Conservation (phyloP, 306 rosid genomes). For the Medicago ruthenica region DNA sequence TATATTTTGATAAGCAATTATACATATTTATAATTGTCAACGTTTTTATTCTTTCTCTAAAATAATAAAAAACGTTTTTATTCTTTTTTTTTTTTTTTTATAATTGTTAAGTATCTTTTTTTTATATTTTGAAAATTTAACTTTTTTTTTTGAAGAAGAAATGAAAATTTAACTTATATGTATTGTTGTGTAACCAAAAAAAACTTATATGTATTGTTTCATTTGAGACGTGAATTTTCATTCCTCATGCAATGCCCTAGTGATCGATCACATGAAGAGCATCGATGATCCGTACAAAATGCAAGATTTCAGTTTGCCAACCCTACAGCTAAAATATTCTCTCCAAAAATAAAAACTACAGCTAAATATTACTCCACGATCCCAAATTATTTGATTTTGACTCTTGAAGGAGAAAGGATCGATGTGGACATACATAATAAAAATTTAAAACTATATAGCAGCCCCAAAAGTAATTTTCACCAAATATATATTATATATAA, state of each 20-base stretch:
- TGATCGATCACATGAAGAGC: neutral
- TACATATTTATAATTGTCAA: neutral
- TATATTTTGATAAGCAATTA: too few relatives aligned
- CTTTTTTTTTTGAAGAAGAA: too few relatives aligned
- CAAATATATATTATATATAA: constrained; percentile 7
- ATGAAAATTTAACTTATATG: too few relatives aligned
- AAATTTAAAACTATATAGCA: constrained; percentile 27
- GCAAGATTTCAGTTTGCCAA: constrained; percentile 6
- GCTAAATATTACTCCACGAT: constrained; percentile 9
- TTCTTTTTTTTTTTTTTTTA: too few relatives aligned
- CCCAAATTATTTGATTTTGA: constrained; percentile 55
- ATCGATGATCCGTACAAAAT: neutral
- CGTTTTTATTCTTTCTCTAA: too few relatives aligned
- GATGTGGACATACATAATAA: constrained; percentile 32
- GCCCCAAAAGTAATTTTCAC: constrained; percentile 40
- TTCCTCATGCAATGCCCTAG: neutral
- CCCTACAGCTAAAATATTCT: neutral
- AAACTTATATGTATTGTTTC: neutral
- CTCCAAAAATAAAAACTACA: neutral
- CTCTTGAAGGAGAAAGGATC: constrained; percentile 39
- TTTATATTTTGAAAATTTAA: too few relatives aligned
- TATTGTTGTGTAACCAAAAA: too few relatives aligned
- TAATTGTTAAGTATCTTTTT: too few relatives aligned
- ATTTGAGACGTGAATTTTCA: neutral
- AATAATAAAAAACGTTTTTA: too few relatives aligned